phyloP scores from a whole-genome alignment of 352 stramenopile genomes.

The Phytophthora constricta region DNA sequence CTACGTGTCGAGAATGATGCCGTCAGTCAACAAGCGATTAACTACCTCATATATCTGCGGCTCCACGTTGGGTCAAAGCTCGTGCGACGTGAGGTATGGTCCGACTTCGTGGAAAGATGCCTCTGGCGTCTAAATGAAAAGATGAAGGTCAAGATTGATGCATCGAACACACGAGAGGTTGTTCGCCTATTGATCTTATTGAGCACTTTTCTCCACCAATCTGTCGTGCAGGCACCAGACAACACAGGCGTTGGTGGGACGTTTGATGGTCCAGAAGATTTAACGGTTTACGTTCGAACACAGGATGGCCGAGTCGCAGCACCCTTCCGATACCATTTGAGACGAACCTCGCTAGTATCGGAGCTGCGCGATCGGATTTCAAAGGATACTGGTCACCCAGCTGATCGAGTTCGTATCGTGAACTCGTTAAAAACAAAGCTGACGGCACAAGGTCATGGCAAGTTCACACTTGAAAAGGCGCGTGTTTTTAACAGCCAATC shows the following conservation, averaged over 20 bases:
- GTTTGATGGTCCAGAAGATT: conserved; percentile 56
- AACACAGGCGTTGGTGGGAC: conserved; percentile 12
- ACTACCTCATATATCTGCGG: conserved; percentile 78
- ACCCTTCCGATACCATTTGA: conserved; percentile 68
- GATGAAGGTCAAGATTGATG: conserved; percentile 31
- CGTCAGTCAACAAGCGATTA: conserved; percentile 60
- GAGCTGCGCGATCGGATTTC: conserved; percentile 72
- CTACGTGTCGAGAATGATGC: conserved; percentile 44
- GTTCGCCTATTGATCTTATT: conserved; percentile 68
- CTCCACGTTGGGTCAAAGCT: conserved; percentile 76
- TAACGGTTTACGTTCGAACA: conserved; percentile 73
- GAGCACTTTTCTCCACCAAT: conserved; percentile 82
- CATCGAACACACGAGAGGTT: conserved; percentile 40
- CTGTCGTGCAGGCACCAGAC: conserved; percentile 45
- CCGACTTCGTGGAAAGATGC: conserved; percentile 63
- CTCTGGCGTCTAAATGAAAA: conserved; percentile 51
- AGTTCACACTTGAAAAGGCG: conserved; percentile 75
- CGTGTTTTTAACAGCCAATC: conserved; percentile 46
- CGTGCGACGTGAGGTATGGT: conserved; percentile 72
- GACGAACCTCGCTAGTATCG: conserved; percentile 59
- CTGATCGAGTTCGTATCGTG: conserved; percentile 68
- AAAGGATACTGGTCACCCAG: conserved; percentile 67
- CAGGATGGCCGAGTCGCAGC: conserved; percentile 67
- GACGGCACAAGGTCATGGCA: conserved; percentile 68
- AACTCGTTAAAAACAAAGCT: conserved; percentile 78